Evolutionary conservation across 23 red algal genomes (phyloP).

Genomic region (Gracilariopsis chorda): DNA sequence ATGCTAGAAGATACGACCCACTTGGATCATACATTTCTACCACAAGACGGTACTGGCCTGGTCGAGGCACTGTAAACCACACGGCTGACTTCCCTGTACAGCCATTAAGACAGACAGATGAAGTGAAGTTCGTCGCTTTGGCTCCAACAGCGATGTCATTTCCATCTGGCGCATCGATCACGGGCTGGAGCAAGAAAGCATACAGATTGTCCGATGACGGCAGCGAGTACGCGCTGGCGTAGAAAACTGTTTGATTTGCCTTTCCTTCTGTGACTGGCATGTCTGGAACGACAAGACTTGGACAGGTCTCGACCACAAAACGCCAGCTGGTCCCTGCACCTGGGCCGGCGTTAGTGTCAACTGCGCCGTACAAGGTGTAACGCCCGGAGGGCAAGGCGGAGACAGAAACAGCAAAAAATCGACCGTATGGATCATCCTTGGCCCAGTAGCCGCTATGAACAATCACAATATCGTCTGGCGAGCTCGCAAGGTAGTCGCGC

Average conservation of each 20-base stretch:
- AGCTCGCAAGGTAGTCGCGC: background rate
- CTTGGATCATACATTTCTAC: constrained; percentile 44
- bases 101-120: constrained; percentile 8
- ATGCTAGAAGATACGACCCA: constrained; percentile 16
- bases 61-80: constrained; percentile 7
- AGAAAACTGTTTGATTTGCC: constrained; percentile 2
- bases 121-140: background rate
- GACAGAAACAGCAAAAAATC: background rate
- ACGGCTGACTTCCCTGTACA: constrained; percentile 13
- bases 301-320: background rate
- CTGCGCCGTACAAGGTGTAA: background rate
- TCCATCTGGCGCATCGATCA: background rate
- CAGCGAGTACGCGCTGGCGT: constrained; percentile 11
- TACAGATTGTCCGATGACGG: constrained; percentile 36
- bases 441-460: background rate
- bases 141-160: background rate
- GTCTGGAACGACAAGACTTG: background rate
- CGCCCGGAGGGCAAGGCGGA: background rate
- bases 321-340: constrained; percentile 4
- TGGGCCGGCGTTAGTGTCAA: background rate
- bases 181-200: background rate
- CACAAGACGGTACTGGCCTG: background rate
- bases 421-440: background rate
- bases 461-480: background rate
- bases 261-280: background rate